Conservation (phyloP, 345 rosid species). For the Syzygium jambos region DNA sequence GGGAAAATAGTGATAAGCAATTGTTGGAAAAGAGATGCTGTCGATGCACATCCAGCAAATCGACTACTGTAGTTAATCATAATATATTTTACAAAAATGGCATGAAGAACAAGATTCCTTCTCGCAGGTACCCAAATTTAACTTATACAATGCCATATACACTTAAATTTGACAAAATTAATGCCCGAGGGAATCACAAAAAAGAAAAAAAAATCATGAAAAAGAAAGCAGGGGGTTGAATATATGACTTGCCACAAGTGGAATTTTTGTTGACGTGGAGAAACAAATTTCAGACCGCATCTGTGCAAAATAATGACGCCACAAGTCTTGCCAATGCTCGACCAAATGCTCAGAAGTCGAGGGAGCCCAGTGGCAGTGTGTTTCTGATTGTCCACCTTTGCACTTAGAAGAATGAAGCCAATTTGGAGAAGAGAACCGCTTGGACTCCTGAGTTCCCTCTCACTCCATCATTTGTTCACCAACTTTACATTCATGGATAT, state of each 20-base stretch:
- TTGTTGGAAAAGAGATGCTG: background rate
- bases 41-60: background rate
- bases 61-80: background rate
- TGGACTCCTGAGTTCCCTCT: background rate
- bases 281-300: background rate
- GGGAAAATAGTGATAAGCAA: background rate
- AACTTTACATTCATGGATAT: background rate
- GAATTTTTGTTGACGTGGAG: background rate
- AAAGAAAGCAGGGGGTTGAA: background rate
- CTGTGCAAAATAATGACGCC: background rate
- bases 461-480: background rate
- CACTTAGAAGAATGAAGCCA: background rate
- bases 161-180: slow-evolving; percentile 11
- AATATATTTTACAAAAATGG: background rate
- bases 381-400: background rate
- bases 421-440: background rate
- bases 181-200: slow-evolving; percentile 9
- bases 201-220: background rate
- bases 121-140: background rate
- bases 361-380: background rate
- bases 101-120: background rate
- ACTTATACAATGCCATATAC: slow-evolving; percentile 39
- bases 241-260: background rate
- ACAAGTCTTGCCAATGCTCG: background rate
- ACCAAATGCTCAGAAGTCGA: background rate